Percentiles rank a stretch among this genome's conserved stretches.
Evolutionary conservation across 1,139 yeast genomes (phyloP).

Genomic region (Hyphopichia khmerensis): DNA sequence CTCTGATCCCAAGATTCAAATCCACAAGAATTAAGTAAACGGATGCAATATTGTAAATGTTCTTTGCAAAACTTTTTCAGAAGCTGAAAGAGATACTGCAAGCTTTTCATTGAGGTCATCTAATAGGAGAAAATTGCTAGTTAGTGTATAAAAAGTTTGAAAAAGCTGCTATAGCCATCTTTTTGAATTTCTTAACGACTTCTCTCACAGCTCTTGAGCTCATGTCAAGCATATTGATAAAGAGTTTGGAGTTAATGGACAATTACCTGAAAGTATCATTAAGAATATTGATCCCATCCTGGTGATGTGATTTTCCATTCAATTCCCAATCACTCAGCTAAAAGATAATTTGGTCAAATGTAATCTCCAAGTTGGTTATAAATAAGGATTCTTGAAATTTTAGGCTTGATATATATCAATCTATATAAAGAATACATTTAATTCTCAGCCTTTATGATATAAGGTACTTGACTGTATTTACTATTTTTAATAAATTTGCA

Average conservation of each 20-base stretch:
- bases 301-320: constrained; percentile 52
- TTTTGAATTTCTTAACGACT: too few relatives aligned
- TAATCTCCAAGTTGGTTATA: constrained; percentile 55
- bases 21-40: constrained; percentile 8
- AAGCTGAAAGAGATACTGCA: too few relatives aligned
- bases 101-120: too few relatives aligned
- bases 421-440: constrained; percentile 40
- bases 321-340: constrained; percentile 18
- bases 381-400: constrained; percentile 68
- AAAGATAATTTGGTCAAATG: constrained; percentile 52
- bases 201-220: too few relatives aligned
- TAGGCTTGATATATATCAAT: constrained; percentile 57
- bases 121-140: too few relatives aligned
- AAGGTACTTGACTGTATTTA: constrained; percentile 37
- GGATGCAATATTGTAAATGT: too few relatives aligned
- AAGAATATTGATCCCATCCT: constrained; percentile 65
- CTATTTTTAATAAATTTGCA: constrained; percentile 43
- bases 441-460: constrained; percentile 39
- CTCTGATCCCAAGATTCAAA: too few relatives aligned
- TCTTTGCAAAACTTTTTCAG: too few relatives aligned
- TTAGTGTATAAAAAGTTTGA: too few relatives aligned
- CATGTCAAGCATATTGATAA: too few relatives aligned
- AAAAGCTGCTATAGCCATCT: too few relatives aligned
- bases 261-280: constrained; percentile 48
- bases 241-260: too few relatives aligned